Base-by-base conservation (phyloP, 2,329 filamentous ascomycete genomes). In the Exophiala sideris region DNA sequence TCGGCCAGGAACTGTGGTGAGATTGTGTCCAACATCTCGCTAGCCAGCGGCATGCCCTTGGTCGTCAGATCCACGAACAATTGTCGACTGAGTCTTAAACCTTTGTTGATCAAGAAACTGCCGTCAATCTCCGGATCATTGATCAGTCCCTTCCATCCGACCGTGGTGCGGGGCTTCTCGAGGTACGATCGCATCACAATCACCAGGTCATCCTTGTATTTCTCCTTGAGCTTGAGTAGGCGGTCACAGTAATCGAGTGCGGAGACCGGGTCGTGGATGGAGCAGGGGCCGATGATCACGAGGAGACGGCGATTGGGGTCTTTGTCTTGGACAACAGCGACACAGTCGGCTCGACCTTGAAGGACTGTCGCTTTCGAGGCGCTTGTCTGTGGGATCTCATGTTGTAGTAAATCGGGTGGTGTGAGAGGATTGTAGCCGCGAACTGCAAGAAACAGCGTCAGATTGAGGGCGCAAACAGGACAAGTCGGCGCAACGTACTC, bases 141-240 rank as follows among this genome's bases (percentile, higher is more conserved):
- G 81, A 99, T 96, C 72, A 99, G 80, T 48, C 94, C 94, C 78
- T 99, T 99, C 94, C 94, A 99, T 70, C 94, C 94, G 46, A 99
- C 91, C 0, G 94, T 99, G 46, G 94, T 99, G 58, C 94, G 87
- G 39, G 94, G 94, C 81, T 99, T 99, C 80, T 99, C 94, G 48
- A 99, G 87, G 82, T 99, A 99, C 69, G 91, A 91, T 66, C 94
- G 89, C 94, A 99, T 99, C 68, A 99, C 86, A 71, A 99, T 88
- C 71, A 86, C 86, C 44, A 99, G 81, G 70, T 97, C 91, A 65
- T 84, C 79, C 58, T 85, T 84, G 59, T 96, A 85, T 79, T 87
- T 89, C 61, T 88, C 83, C 56, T 91, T 83, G 45, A 96, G 78
- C 49, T 79, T 75, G 75, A 90, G 88, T 45, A 99, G 82, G 53